Percentiles rank a stretch among this genome's conserved stretches.
phyloP scores from a whole-genome alignment of 495 filamentous ascomycete species.

The Penicillium lagena region DNA sequence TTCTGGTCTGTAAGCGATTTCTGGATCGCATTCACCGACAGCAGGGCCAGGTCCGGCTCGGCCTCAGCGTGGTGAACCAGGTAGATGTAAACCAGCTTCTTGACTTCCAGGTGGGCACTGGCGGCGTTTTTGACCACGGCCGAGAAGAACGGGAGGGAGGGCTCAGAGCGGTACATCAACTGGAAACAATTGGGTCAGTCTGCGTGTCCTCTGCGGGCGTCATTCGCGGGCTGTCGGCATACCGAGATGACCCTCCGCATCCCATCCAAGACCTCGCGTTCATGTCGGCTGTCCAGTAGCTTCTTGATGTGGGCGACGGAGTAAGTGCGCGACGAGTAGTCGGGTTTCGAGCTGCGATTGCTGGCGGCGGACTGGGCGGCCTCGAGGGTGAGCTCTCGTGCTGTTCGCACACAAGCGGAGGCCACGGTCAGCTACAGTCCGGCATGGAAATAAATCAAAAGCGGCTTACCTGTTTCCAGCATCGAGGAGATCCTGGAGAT shows the following conservation, averaged over 20 bases:
- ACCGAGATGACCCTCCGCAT: conserved; percentile 85
- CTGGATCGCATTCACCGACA: conserved; percentile 98
- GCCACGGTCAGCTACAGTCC: conserved; percentile 15
- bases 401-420: conserved; percentile 39
- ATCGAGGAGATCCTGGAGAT: conserved; percentile 88
- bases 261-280: conserved; percentile 88
- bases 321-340: conserved; percentile 37
- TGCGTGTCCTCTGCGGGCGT: background rate
- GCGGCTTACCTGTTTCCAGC: conserved; percentile 74
- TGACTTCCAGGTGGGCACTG: conserved; percentile 83
- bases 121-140: conserved; percentile 95
- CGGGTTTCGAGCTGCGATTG: conserved; percentile 31
- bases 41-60: conserved; percentile 87
- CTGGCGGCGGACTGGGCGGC: conserved; percentile 75
- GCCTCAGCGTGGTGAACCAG: conserved; percentile 91
- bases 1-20: conserved; percentile 91
- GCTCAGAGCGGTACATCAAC: conserved; percentile 89
- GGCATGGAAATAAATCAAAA: background rate
- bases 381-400: conserved; percentile 93
- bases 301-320: conserved; percentile 74
- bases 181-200: conserved; percentile 32
- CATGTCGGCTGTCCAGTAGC: conserved; percentile 87
- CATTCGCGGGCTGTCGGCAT: conserved; percentile 24
- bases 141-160: conserved; percentile 83
- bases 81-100: conserved; percentile 97